phyloP scores from a whole-genome alignment of 2,329 filamentous ascomycete species.

The Ophiognomonia clavigignenti-juglandacearum region DNA sequence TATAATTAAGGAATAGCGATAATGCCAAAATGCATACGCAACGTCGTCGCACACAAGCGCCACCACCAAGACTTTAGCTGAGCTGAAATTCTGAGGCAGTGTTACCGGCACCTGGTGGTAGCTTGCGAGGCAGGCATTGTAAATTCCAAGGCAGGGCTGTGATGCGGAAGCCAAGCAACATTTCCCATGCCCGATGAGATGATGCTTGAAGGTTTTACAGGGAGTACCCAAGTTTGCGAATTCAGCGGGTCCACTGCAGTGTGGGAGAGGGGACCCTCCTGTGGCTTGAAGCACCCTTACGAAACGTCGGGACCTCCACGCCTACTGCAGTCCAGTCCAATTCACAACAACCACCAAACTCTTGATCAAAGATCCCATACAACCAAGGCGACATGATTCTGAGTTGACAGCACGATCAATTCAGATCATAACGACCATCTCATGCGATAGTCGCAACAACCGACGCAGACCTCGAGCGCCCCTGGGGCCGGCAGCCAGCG shows the following conservation, averaged over 20 bases:
- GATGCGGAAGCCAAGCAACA: neutral
- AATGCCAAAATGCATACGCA: slow-evolving; percentile 16
- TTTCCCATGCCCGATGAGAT: too few species aligned
- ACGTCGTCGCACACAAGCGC: neutral
- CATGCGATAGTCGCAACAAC: slow-evolving; percentile 1
- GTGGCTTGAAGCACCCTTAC: too few species aligned
- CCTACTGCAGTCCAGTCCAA: too few species aligned
- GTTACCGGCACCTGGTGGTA: neutral
- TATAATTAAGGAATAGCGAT: neutral
- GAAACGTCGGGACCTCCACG: too few species aligned
- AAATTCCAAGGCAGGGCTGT: neutral
- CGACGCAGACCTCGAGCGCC: slow-evolving; percentile 17
- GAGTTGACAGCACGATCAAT: neutral
- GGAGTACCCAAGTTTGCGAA: too few species aligned
- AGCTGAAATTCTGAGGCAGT: slow-evolving; percentile 6
- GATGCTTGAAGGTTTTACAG: too few species aligned
- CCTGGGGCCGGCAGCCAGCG: slow-evolving; percentile 36
- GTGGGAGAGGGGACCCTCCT: too few species aligned
- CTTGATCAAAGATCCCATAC: too few species aligned
- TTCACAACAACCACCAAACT: too few species aligned
- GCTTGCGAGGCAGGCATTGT: slow-evolving; percentile 3
- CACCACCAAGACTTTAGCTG: neutral
- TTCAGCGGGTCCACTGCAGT: too few species aligned
- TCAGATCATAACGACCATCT: neutral
- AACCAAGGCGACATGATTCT: neutral